Base-by-base conservation (phyloP, 306 rosid genomes). In the Prunus kanzakura region DNA sequence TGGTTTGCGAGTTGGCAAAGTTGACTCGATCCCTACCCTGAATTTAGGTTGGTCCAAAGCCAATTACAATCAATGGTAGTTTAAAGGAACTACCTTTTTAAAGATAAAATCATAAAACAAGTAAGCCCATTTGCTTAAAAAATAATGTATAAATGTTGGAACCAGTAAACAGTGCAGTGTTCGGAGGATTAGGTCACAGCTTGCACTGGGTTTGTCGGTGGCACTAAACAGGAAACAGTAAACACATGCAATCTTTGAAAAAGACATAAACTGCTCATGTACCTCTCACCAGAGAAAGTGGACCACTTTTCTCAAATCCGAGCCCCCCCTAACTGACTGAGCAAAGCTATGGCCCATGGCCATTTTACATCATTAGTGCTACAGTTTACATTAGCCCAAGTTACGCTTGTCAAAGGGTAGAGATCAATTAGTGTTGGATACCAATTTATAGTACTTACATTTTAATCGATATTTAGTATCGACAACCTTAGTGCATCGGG, bases 1-100 rank as follows among this genome's bases (percentile, higher is more conserved):
- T 45, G 19, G 38, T 60, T 15, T 78, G 71, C 73, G 47, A 73
- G 56, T 60, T 46, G 77, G 78, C 75, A 81, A 19, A 67, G 76
- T 57, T 72, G 18, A 25, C 45, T 63, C 9, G 7, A 27, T 14
- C 14, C n/a, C n/a, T 62, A 30, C 6, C 67, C 20, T 29, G 13
- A 14, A 30, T 60, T 25, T 60, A 6, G 12, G 67, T 15, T n/a
- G 64, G 64, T 60, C 7, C 35, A 62, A 1, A 6, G 19, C 41
- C n/a, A 52, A 41, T 41, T 22, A 20, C 41, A 35, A 25, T 46
- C 11, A 38, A 38, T 11, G 54, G 73, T 47, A 25, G 9, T 15
- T 51, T 1, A 16, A 51, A 51, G 22, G 57, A 49, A 27, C 73
- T 8, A 49, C 58, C 29, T 25, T 14, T 23, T 14, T 15, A 7